Evolutionary conservation across 306 rosid genomes (phyloP).

Genomic region (Sindora glabra): DNA sequence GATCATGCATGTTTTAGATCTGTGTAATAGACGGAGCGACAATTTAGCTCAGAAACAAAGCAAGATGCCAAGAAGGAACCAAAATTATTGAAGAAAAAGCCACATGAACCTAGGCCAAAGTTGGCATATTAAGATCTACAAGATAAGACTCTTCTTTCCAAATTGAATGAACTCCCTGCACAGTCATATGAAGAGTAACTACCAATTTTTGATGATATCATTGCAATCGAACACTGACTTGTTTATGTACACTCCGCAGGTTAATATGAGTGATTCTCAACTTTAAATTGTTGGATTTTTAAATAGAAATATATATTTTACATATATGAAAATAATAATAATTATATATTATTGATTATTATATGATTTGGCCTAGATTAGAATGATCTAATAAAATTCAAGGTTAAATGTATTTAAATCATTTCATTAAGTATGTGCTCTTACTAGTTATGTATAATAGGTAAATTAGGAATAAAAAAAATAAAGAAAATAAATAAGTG

Average conservation of each 20-base stretch:
- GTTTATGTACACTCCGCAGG: background rate
- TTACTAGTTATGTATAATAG: too few species aligned
- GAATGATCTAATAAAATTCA: too few species aligned
- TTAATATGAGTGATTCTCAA: too few species aligned
- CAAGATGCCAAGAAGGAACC: background rate
- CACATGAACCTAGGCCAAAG: background rate
- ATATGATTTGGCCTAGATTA: too few species aligned
- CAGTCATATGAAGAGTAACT: slow-evolving; percentile 4
- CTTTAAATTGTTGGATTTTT: too few species aligned
- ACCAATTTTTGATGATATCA: background rate
- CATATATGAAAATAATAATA: too few species aligned
- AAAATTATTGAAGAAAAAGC: slow-evolving; percentile 1
- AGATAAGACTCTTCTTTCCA: background rate
- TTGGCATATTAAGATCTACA: slow-evolving; percentile 7
- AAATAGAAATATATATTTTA: too few species aligned
- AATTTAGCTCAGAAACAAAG: background rate
- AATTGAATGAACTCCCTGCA: slow-evolving; percentile 9
- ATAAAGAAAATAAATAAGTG: too few species aligned
- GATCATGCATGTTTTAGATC: background rate
- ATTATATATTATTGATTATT: too few species aligned
- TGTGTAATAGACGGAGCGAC: background rate
- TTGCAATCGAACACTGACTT: background rate
- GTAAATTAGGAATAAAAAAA: too few species aligned
- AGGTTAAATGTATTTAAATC: too few species aligned
- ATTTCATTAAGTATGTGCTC: too few species aligned